A percentile compares a stretch with the other conserved stretches of the same genome.
Evolutionary conservation across 1,284 basidiomycete genomes (phyloP).

Genomic region (Heterobasidion occidentale): DNA sequence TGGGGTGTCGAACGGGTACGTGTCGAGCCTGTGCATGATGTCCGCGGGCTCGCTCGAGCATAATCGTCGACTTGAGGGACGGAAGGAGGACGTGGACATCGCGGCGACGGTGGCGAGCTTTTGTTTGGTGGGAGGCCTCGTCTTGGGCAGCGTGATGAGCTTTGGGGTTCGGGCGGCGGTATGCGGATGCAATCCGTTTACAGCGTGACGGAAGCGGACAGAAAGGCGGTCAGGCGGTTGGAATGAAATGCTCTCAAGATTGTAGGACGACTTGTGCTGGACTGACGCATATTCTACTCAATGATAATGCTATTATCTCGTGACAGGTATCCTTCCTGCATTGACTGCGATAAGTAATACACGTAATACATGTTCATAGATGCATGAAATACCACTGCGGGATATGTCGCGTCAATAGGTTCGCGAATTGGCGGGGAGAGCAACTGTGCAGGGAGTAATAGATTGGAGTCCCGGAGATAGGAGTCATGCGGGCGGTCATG

Average conservation of each 20-base stretch:
- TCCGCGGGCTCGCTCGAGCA: slow-evolving; percentile 65
- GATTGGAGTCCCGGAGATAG: too few relatives aligned
- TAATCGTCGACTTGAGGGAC: slow-evolving; percentile 56
- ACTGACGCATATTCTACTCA: too few relatives aligned
- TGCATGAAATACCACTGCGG: too few relatives aligned
- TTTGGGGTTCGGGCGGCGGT: slow-evolving; percentile 67
- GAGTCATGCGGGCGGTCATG: background rate
- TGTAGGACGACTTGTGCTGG: background rate
- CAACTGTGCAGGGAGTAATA: too few relatives aligned
- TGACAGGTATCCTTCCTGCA: too few relatives aligned
- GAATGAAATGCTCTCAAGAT: too few relatives aligned
- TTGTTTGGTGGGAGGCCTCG: slow-evolving; percentile 71
- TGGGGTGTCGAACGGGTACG: slow-evolving; percentile 74
- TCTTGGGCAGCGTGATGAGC: slow-evolving; percentile 66
- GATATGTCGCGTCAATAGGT: too few relatives aligned
- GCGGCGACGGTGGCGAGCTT: slow-evolving; percentile 78
- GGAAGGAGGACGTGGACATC: slow-evolving; percentile 71
- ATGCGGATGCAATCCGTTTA: slow-evolving; percentile 70
- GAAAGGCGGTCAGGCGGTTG: background rate
- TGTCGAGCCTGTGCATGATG: slow-evolving; percentile 65
- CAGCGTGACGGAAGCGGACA: slow-evolving; percentile 4
- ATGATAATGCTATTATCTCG: too few relatives aligned
- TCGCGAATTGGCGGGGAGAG: too few relatives aligned
- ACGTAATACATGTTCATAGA: too few relatives aligned
- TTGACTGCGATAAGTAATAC: too few relatives aligned